Conservation (phyloP, 768 basidiomycete species). For the Tricholoma sp. region DNA sequence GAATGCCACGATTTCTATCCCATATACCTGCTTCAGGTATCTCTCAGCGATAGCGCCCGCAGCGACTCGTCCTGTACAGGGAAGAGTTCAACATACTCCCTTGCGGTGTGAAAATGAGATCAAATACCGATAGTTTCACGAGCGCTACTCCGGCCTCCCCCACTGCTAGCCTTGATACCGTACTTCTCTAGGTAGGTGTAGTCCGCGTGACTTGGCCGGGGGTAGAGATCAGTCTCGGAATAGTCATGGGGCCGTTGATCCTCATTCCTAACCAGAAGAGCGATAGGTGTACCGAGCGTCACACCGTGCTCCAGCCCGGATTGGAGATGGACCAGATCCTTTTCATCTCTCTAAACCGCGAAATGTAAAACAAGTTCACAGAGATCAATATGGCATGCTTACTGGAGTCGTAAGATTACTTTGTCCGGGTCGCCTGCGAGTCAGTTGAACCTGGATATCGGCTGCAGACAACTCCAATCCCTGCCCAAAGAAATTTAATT, state of each 20-base stretch:
- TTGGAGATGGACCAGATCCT: conserved; percentile 89
- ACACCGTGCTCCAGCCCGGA: conserved; percentile 92
- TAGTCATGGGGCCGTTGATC: conserved; percentile 99
- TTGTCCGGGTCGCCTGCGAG: conserved; percentile 90
- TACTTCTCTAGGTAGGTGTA: conserved; percentile 98
- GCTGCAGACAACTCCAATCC: conserved; percentile 74
- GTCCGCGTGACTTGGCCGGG: conserved; percentile 95
- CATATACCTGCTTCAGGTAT: conserved; percentile 82
- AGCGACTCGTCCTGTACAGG: conserved; percentile 76
- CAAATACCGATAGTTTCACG: conserved; percentile 88
- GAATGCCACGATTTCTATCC: conserved; percentile 95
- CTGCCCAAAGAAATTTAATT: conserved; percentile 37
- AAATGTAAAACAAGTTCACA: background rate
- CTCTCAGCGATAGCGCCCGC: conserved; percentile 98
- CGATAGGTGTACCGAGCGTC: conserved; percentile 96
- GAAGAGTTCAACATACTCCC: conserved; percentile 2
- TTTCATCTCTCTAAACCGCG: conserved; percentile 76
- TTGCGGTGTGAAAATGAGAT: background rate
- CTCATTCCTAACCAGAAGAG: conserved; percentile 94
- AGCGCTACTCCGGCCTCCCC: conserved; percentile 92
- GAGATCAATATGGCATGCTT: background rate
- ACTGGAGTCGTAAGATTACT: conserved; percentile 89
- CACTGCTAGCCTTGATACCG: conserved; percentile 94
- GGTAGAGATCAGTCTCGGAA: conserved; percentile 96
- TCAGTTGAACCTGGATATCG: conserved; percentile 90